phyloP scores from a whole-genome alignment of 1,284 basidiomycete species.

The Apiotrichum brassicae region DNA sequence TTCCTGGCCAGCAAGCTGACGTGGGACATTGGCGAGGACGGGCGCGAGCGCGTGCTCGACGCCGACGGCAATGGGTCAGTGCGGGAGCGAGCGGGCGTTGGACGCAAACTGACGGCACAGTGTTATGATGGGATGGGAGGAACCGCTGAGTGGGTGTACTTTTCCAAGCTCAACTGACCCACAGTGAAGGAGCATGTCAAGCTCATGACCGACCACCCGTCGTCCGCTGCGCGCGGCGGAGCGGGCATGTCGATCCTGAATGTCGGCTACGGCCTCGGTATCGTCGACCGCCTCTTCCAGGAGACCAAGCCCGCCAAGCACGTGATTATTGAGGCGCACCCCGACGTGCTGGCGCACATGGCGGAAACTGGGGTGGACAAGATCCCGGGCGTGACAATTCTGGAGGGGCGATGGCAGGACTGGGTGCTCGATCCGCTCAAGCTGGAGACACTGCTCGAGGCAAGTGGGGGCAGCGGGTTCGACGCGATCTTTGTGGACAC shows the following conservation, averaged over 20 bases:
- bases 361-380: slow-evolving; percentile 67
- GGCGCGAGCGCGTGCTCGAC: slow-evolving; percentile 59
- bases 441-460: slow-evolving; percentile 37
- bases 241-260: slow-evolving; percentile 69
- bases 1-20: slow-evolving; percentile 68
- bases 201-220: slow-evolving; percentile 57
- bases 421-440: slow-evolving; percentile 52
- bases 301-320: slow-evolving; percentile 55
- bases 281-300: slow-evolving; percentile 83
- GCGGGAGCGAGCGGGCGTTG: slow-evolving; percentile 39
- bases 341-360: slow-evolving; percentile 79
- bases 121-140: slow-evolving; percentile 97
- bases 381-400: slow-evolving; percentile 66
- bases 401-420: slow-evolving; percentile 92
- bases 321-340: slow-evolving; percentile 92
- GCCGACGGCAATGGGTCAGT: slow-evolving; percentile 64
- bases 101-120: slow-evolving; percentile 11
- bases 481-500: slow-evolving; percentile 94
- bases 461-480: slow-evolving; percentile 54
- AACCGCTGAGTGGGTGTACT: slow-evolving; percentile 58
- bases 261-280: slow-evolving; percentile 90
- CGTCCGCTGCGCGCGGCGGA: slow-evolving; percentile 36
- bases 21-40: slow-evolving; percentile 65
- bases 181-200: slow-evolving; percentile 49
- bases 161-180: slow-evolving; percentile 22